These are phyloP conservation scores for Trichoderma sp. DNA, from an alignment of 2,329 filamentous ascomycete genomes.

Conservation along the genomic window DNA sequence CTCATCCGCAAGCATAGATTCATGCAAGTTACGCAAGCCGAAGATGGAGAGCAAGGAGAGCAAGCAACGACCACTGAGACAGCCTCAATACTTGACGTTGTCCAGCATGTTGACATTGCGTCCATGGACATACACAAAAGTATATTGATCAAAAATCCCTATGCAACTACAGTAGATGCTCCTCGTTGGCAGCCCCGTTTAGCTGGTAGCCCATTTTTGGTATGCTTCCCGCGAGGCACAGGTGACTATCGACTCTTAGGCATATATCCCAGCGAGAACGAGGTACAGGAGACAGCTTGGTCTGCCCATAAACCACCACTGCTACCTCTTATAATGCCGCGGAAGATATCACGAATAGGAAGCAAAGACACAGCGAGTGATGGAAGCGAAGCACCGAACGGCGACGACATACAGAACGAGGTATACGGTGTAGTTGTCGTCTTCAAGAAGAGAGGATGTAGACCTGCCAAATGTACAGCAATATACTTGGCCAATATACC, in stretches of 20 bases:
- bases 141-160: conserved; percentile 20
- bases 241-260: conserved; percentile 9
- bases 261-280: conserved; percentile 1
- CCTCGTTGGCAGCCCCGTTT: conserved; percentile 13
- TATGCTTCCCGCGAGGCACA: conserved; percentile 18
- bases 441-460: not conserved
- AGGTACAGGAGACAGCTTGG: not conserved
- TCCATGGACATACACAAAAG: conserved; percentile 1
- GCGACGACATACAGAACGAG: not conserved
- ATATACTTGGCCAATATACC: conserved; percentile 12
- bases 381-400: not conserved
- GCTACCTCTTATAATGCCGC: not conserved
- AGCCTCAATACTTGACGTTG: not conserved
- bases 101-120: conserved; percentile 7
- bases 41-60: not conserved
- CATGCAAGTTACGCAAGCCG: not conserved
- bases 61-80: not conserved
- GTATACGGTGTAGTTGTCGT: not conserved
- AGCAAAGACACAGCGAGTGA: not conserved
- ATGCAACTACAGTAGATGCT: conserved; percentile 4
- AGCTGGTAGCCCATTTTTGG: conserved; percentile 12
- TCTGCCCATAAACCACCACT: not conserved
- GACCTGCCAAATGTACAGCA: not conserved
- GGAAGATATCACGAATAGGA: not conserved
- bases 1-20: conserved; percentile 2